Evolutionary conservation across 768 basidiomycete genomes (phyloP).

Genomic region (Hygrophoropsis aurantiaca): DNA sequence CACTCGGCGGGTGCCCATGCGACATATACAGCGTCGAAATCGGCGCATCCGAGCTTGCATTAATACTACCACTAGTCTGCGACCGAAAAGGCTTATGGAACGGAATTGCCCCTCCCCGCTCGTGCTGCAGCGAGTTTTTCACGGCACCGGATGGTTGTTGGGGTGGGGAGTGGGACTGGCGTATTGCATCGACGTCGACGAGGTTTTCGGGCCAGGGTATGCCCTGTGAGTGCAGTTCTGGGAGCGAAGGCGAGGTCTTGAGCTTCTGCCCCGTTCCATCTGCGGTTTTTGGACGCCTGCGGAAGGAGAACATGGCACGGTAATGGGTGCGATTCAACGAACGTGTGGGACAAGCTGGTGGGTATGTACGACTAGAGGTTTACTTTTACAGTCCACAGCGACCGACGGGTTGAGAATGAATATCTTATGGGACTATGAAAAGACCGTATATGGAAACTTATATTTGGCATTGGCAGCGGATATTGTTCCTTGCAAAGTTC

Average conservation of each 20-base stretch:
- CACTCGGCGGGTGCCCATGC: conserved; percentile 51
- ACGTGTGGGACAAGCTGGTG: conserved; percentile 12
- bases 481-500: conserved; percentile 18
- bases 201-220: conserved; percentile 86
- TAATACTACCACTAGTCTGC: conserved; percentile 40
- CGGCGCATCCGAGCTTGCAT: conserved; percentile 38
- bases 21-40: conserved; percentile 76
- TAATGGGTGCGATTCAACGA: conserved; percentile 22
- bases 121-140: conserved; percentile 61
- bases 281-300: conserved; percentile 58
- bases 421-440: no score
- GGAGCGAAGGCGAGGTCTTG: conserved; percentile 78
- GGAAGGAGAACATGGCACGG: conserved; percentile 68
- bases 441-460: no score
- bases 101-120: conserved; percentile 55
- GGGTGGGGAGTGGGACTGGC: conserved; percentile 40
- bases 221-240: conserved; percentile 70
- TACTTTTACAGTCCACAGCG: no score
- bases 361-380: no score
- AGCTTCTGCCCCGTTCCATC: conserved; percentile 44
- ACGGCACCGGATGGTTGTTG: conserved; percentile 72
- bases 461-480: no score
- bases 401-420: no score
- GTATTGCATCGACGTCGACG: conserved; percentile 69
- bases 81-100: conserved; percentile 83